These are phyloP conservation scores for Ganoderma meredithae DNA, from an alignment of 1,284 basidiomycete species.

Conservation along the genomic window DNA sequence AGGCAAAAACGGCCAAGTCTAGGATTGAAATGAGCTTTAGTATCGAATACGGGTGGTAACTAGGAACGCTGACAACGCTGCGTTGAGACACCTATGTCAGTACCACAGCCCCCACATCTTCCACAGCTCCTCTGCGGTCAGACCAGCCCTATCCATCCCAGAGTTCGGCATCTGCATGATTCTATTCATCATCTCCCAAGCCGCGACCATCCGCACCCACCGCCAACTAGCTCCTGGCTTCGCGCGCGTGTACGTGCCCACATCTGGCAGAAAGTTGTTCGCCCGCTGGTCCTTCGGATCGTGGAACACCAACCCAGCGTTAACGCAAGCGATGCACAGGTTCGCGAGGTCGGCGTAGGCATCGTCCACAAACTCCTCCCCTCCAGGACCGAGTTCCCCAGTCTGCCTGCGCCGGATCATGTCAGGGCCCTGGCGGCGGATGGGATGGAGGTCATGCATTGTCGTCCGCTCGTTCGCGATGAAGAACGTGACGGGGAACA, in stretches of 20 bases:
- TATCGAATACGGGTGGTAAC: no score
- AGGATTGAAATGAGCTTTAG: no score
- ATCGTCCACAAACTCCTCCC: background rate
- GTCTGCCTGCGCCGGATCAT: background rate
- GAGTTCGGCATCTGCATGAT: background rate
- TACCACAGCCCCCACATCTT: slow-evolving; percentile 4
- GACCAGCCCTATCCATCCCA: background rate
- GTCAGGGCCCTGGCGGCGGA: background rate
- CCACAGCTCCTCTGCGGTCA: background rate
- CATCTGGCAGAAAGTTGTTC: background rate
- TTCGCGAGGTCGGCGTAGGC: background rate
- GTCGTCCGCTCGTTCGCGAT: slow-evolving; percentile 5
- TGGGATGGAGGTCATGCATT: slow-evolving; percentile 1
- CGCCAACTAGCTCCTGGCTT: background rate
- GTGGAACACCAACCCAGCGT: background rate
- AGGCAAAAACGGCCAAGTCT: no score
- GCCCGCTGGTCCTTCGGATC: slow-evolving; percentile 1
- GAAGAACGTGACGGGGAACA: background rate
- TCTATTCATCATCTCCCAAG: background rate
- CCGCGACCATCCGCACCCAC: background rate
- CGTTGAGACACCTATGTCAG: background rate
- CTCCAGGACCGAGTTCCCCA: background rate
- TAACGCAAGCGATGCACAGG: slow-evolving; percentile 2
- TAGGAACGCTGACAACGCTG: background rate
- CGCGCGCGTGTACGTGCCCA: background rate